Base-by-base conservation (phyloP, 2,329 filamentous ascomycete genomes). In the Fusarium secorum region DNA sequence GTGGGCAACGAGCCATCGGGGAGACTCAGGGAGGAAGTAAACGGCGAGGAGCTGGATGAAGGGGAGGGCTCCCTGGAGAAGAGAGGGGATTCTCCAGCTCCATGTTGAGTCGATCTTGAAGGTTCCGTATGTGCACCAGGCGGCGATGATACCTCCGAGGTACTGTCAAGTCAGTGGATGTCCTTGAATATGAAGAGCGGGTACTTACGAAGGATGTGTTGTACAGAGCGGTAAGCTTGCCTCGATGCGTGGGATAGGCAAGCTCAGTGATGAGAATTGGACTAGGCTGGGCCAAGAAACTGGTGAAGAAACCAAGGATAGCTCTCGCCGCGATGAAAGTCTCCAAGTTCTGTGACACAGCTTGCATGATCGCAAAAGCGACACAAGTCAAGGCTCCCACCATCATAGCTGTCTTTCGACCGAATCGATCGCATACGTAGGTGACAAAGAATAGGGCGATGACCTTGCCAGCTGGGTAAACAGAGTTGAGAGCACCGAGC, bases 391-490 rank as follows among this genome's bases (percentile, higher is more conserved):
- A 60, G 5, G 75, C 76, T 17, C 82, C 82, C 11, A 77, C 66
- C 15, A 78, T 73, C 24, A 85, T 75, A 8, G 81, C 78, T 10
- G 72, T 68, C 64, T 81, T 83, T 46, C 84, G 76, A 17, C 85
- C 85, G 20, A 78, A 79, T 52, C 77, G 76, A 61, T 81, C 84
- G 26, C 80, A 80, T 13, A 83, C 61, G 32, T 76, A 78, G 5
- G 80, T 79, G 7, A 81, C 79, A 14, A 82, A 71, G 18, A 79
- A 78, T 1, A 82, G 62, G 1, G 77, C 77, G 14, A 83, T 70
- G 13, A 85, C 77, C 41, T 81, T 81, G 36, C 83, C 83, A 18
- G 80, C 75, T 1, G 79, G 78, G 38, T 83, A 79, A 7, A 80
- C 75, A 10, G 81, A 78, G 39, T 79, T 81, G 46, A 83, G 77